Evolutionary conservation across 345 rosid genomes (phyloP).

Genomic region (Hibiscus trionum): DNA sequence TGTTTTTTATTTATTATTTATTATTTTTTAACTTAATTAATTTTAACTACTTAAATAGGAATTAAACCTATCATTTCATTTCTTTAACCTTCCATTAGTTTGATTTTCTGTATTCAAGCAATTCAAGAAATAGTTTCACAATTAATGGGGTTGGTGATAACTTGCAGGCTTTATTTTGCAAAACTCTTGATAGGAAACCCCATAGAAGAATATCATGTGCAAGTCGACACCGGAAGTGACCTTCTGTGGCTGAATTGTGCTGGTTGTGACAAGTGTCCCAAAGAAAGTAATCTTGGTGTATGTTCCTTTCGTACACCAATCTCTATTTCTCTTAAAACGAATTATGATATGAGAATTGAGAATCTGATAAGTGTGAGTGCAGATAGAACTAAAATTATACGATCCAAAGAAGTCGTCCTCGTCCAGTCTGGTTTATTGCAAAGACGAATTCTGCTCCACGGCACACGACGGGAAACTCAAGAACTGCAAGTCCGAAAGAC

Average conservation of each 20-base stretch:
- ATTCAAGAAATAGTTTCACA: too few relatives aligned
- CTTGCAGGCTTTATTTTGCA: slow-evolving; percentile 63
- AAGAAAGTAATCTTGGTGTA: slow-evolving; percentile 66
- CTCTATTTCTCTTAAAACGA: too few relatives aligned
- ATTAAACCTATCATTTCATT: too few relatives aligned
- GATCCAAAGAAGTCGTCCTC: slow-evolving; percentile 46
- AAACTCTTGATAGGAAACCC: slow-evolving; percentile 65
- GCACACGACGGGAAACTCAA: slow-evolving; percentile 29
- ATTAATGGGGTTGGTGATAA: too few relatives aligned
- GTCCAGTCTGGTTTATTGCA: slow-evolving; percentile 34
- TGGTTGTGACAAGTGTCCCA: slow-evolving; percentile 61
- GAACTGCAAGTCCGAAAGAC: slow-evolving; percentile 37
- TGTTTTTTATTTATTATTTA: too few relatives aligned
- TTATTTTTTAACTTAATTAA: too few relatives aligned
- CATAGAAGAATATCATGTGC: slow-evolving; percentile 60
- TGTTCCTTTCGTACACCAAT: slow-evolving; percentile 11
- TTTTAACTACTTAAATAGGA: too few relatives aligned
- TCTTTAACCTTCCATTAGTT: too few relatives aligned
- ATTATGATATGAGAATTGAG: too few relatives aligned
- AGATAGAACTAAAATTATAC: slow-evolving; percentile 50
- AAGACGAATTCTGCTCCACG: slow-evolving; percentile 45
- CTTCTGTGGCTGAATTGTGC: slow-evolving; percentile 75
- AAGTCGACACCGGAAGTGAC: slow-evolving; percentile 94
- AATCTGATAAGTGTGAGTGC: slow-evolving; percentile 8
- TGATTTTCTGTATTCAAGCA: too few relatives aligned